Evolutionary conservation across 805 yeast genomes (phyloP), one percentile per base, ranked within the genome.

Genomic region (Cyberlindnera galapagoensis): DNA sequence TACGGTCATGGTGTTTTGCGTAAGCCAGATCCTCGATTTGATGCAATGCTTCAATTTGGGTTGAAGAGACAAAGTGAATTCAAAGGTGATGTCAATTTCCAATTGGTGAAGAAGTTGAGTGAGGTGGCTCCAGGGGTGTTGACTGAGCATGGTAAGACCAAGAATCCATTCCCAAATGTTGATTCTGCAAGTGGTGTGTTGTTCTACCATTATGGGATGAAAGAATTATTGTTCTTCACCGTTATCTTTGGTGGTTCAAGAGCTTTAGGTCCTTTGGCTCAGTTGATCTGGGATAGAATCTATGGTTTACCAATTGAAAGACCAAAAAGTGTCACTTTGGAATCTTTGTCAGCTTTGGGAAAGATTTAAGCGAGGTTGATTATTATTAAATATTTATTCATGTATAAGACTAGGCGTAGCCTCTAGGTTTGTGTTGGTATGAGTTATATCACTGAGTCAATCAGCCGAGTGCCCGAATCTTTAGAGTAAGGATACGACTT

Each of bases 1-100:
- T 83, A 83, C 64, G 94, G 94, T 29, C 94, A 82, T 59, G 92
- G 92, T 34, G 92, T 82, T 32, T 68, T 82, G 58, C 71, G 94
- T 62, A 76, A 74, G 68, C 76, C 90, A 31, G 92, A 82, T 59
- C 92, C 92, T 39, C 70, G 92, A 50, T 82, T 76, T 63, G 67
- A 71, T 35, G 90, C 88, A 37, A 78, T 77, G 67, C 66, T 80
- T 52, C 72, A 72, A 50, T 80, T 80, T 57, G 87, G 80, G 33
- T 62, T 68, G 49, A 52, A 57, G 28, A 62, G 71, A 32, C 59
- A 65, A 7, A 54, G 68, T 49, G 69, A 74, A 57, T 75, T 79
- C 63, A 67, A 74, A 33, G 64, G 71, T 51, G 80, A 80, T 57
- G 71, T 69, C 31, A 65, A 76, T 51, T 79, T 79, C 67, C 64